Conservation (phyloP, 441 rosid genomes). For the Arabidopsis lyrata region DNA sequence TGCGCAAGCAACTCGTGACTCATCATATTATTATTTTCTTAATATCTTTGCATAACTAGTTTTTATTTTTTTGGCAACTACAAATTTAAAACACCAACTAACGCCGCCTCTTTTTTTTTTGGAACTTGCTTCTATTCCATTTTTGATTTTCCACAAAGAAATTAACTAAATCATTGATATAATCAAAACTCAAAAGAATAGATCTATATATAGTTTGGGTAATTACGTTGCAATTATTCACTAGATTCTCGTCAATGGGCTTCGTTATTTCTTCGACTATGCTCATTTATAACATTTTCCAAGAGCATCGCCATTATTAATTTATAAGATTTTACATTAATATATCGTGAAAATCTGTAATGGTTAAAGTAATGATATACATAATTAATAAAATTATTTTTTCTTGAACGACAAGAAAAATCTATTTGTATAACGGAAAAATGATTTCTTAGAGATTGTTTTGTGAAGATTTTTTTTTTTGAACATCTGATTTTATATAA, state of each 20-base stretch:
- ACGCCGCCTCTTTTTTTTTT: slow-evolving; percentile 11
- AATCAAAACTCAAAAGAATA: not conserved
- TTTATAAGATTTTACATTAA: not conserved
- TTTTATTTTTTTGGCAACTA: not conserved
- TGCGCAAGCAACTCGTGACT: slow-evolving; percentile 9
- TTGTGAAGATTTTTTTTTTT: no score
- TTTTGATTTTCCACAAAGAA: not conserved
- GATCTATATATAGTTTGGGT: not conserved
- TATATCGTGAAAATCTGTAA: not conserved
- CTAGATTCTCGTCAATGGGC: slow-evolving; percentile 7
- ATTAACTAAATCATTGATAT: not conserved
- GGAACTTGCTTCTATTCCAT: not conserved
- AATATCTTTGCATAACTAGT: not conserved
- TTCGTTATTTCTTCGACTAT: not conserved
- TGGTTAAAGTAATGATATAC: not conserved
- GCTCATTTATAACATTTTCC: not conserved
- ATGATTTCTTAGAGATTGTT: not conserved
- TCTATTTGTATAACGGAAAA: not conserved
- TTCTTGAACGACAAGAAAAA: not conserved
- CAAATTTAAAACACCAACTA: slow-evolving; percentile 19
- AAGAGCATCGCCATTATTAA: slow-evolving; percentile 6
- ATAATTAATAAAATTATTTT: no score
- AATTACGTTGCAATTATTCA: not conserved
- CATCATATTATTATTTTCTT: not conserved
- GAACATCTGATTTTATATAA: no score